Evolutionary conservation across 805 yeast species (phyloP).

Genomic region (Barnettozyma populi): DNA sequence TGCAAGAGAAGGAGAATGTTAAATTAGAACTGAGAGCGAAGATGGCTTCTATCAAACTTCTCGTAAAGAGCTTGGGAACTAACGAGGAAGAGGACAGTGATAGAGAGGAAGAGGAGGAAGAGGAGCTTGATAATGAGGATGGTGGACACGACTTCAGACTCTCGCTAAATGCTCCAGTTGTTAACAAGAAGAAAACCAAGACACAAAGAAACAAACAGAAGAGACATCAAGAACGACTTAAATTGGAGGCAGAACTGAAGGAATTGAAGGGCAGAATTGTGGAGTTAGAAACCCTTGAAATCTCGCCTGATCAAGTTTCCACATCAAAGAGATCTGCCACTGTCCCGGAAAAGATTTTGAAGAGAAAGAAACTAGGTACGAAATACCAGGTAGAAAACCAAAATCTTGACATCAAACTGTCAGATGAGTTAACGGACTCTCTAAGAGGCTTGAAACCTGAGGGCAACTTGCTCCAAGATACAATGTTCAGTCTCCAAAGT

Average conservation of each 20-base stretch:
- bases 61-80: constrained; percentile 59
- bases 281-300: constrained; percentile 48
- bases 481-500: constrained; percentile 75
- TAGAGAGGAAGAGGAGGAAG: constrained; percentile 29
- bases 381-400: constrained; percentile 42
- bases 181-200: constrained; percentile 66
- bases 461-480: constrained; percentile 79
- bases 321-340: constrained; percentile 16
- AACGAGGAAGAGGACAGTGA: constrained; percentile 46
- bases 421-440: constrained; percentile 84
- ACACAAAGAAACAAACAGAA: constrained; percentile 69
- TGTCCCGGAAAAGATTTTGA: constrained; percentile 28
- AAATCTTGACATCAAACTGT: constrained; percentile 68
- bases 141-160: constrained; percentile 36
- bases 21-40: constrained; percentile 58
- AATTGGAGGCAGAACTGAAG: constrained; percentile 51
- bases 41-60: constrained; percentile 53
- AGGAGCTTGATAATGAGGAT: constrained; percentile 29
- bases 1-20: constrained; percentile 61
- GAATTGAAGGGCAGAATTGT: constrained; percentile 53
- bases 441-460: constrained; percentile 83
- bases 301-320: constrained; percentile 17
- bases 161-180: constrained; percentile 69
- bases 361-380: constrained; percentile 37
- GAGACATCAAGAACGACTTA: constrained; percentile 53